A percentile compares a stretch with the other conserved stretches of the same genome.
Evolutionary conservation across 768 basidiomycete species (phyloP).

Genomic region (Boletus coccyginus): DNA sequence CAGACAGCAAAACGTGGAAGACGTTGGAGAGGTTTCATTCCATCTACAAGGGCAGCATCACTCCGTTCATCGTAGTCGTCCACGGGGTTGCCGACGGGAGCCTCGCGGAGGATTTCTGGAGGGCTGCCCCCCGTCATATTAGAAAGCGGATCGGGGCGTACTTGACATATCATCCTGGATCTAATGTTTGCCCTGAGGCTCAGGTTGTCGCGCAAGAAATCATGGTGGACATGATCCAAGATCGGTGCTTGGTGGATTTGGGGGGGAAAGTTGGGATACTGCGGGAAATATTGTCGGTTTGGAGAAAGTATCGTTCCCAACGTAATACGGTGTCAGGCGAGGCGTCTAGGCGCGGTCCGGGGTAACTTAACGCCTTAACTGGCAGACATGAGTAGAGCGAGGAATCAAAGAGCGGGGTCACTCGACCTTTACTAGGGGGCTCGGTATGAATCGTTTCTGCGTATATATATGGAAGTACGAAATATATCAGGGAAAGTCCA

Average conservation of each 20-base stretch:
- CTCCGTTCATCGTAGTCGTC: constrained; percentile 19
- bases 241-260: constrained; percentile 14
- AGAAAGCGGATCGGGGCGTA: constrained; percentile 5
- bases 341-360: neutral
- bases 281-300: constrained; percentile 14
- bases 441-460: neutral
- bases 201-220: constrained; percentile 8
- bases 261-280: constrained; percentile 15
- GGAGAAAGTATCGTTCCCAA: constrained; percentile 19
- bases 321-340: neutral
- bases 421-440: neutral
- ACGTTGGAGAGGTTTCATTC: constrained; percentile 14
- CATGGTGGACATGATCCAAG: constrained; percentile 11
- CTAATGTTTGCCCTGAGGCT: neutral
- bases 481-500: constrained; percentile 3
- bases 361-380: neutral
- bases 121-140: constrained; percentile 7
- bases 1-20: constrained; percentile 10
- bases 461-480: constrained; percentile 2
- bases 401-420: neutral
- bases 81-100: constrained; percentile 1
- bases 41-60: constrained; percentile 11
- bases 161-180: constrained; percentile 14
- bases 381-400: neutral
- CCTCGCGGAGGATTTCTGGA: constrained; percentile 12